phyloP scores from a whole-genome alignment of 2,329 filamentous ascomycete species.

The Trichoderma sp. region DNA sequence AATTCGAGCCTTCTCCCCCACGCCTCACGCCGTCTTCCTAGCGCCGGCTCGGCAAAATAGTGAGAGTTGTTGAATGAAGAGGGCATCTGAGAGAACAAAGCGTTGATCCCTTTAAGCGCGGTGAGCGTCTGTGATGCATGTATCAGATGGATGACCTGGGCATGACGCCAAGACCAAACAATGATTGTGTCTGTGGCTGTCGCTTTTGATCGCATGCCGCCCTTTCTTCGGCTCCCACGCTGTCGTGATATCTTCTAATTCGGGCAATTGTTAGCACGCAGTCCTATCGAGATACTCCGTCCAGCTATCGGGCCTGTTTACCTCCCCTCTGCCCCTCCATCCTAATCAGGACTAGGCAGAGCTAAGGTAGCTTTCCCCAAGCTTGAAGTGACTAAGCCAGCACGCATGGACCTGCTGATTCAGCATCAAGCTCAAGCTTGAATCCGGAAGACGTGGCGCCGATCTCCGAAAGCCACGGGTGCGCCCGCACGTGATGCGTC shows the following conservation, averaged over 20 bases:
- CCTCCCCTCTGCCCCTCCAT: constrained; percentile 16
- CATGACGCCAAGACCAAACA: neutral
- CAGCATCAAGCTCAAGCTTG: neutral
- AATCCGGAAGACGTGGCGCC: constrained; percentile 10
- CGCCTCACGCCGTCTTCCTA: constrained; percentile 11
- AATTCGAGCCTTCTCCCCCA: constrained; percentile 20
- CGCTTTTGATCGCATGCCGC: neutral
- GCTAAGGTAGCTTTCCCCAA: no score
- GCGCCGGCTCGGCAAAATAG: constrained; percentile 4
- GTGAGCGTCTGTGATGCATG: neutral
- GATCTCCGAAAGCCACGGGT: constrained; percentile 11
- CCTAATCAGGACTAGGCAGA: constrained; percentile 12
- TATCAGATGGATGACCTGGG: neutral
- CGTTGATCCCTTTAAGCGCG: neutral
- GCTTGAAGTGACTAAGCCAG: constrained; percentile 9
- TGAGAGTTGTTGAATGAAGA: neutral
- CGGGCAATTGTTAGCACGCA: constrained; percentile 14
- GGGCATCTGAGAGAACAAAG: neutral
- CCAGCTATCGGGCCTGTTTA: constrained; percentile 13
- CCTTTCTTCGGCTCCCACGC: neutral
- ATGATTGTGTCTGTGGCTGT: neutral
- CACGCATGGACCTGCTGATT: constrained; percentile 12
- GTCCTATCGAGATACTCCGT: constrained; percentile 10
- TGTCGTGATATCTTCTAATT: neutral
- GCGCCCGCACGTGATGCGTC: constrained; percentile 8